These are phyloP conservation scores for Exserohilum rostratum DNA, from an alignment of 2,329 filamentous ascomycete genomes.

Conservation along the genomic window DNA sequence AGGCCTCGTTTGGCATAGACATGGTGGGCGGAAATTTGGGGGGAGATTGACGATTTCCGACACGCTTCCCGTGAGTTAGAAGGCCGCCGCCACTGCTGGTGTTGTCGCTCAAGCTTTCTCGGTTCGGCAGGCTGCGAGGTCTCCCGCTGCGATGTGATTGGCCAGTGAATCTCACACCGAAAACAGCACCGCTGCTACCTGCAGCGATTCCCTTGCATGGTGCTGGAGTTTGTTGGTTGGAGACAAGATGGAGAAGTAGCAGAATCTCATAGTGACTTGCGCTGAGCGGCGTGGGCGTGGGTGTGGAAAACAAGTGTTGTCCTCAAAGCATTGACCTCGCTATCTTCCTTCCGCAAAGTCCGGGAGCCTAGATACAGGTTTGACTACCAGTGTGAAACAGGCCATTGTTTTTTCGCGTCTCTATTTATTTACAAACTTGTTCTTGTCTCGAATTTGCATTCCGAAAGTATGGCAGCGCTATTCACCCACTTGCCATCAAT, in stretches of 20 bases:
- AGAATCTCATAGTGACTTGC: neutral
- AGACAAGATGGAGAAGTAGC: neutral
- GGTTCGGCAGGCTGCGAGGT: constrained; percentile 17
- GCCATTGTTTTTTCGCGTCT: neutral
- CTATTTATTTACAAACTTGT: neutral
- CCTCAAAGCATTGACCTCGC: constrained; percentile 10
- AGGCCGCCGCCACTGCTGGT: constrained; percentile 7
- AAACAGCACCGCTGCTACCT: constrained; percentile 11
- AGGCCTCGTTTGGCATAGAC: constrained; percentile 91
- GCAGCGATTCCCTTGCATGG: neutral
- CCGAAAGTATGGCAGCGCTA: constrained; percentile 36
- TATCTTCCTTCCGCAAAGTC: constrained; percentile 22
- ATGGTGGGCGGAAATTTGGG: constrained; percentile 58
- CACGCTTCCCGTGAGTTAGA: constrained; percentile 6
- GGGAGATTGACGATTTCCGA: constrained; percentile 6
- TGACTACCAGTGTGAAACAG: constrained; percentile 1
- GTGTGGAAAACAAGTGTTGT: constrained; percentile 3
- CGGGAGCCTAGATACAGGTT: constrained; percentile 17
- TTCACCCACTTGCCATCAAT: constrained; percentile 52
- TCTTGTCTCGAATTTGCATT: neutral
- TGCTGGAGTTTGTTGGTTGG: neutral
- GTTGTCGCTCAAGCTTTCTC: constrained; percentile 28
- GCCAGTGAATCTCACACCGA: constrained; percentile 9
- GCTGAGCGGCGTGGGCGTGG: constrained; percentile 1
- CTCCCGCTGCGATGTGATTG: constrained; percentile 24